A percentile compares a stretch with the other conserved stretches of the same genome.
Evolutionary conservation across 2,329 filamentous ascomycete genomes (phyloP).

Genomic region (Botrytis hyacinthi): DNA sequence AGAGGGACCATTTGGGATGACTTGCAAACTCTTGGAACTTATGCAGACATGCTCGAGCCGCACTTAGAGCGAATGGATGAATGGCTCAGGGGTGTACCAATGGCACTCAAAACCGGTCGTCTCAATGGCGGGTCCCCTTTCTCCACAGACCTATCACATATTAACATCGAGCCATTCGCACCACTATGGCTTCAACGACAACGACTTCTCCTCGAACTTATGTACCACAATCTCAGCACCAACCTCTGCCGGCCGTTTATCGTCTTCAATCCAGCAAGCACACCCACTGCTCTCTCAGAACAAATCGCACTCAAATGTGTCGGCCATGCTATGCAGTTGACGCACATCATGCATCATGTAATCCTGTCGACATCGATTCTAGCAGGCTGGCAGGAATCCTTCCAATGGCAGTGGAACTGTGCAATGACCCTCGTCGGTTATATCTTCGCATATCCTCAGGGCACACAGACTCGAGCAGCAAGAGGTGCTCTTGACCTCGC

Average conservation of each 20-base stretch:
- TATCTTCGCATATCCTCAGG: slow-evolving; percentile 41
- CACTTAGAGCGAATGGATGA: slow-evolving; percentile 35
- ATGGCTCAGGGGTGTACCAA: slow-evolving; percentile 42
- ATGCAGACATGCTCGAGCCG: slow-evolving; percentile 34
- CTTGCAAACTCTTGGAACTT: slow-evolving; percentile 34
- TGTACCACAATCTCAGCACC: slow-evolving; percentile 44
- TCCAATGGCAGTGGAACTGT: slow-evolving; percentile 47
- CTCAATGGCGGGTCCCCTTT: slow-evolving; percentile 38
- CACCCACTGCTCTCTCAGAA: slow-evolving; percentile 33
- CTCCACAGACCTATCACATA: slow-evolving; percentile 41
- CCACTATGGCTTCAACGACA: slow-evolving; percentile 46
- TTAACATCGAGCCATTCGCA: slow-evolving; percentile 40
- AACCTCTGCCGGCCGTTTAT: slow-evolving; percentile 45
- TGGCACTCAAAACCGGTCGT: slow-evolving; percentile 41
- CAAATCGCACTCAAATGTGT: slow-evolving; percentile 36
- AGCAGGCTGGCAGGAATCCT: slow-evolving; percentile 42
- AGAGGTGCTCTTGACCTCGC: slow-evolving; percentile 40
- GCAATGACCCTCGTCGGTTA: slow-evolving; percentile 44
- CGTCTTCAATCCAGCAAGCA: slow-evolving; percentile 35
- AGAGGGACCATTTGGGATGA: slow-evolving; percentile 37
- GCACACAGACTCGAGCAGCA: slow-evolving; percentile 35
- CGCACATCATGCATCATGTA: slow-evolving; percentile 42
- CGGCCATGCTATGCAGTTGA: slow-evolving; percentile 41
- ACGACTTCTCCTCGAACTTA: slow-evolving; percentile 45
- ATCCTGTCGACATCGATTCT: slow-evolving; percentile 39